Percentiles rank a stretch among this genome's conserved stretches.
Evolutionary conservation across 202 grass and related monocot species (phyloP).

Genomic region (Setaria italica): DNA sequence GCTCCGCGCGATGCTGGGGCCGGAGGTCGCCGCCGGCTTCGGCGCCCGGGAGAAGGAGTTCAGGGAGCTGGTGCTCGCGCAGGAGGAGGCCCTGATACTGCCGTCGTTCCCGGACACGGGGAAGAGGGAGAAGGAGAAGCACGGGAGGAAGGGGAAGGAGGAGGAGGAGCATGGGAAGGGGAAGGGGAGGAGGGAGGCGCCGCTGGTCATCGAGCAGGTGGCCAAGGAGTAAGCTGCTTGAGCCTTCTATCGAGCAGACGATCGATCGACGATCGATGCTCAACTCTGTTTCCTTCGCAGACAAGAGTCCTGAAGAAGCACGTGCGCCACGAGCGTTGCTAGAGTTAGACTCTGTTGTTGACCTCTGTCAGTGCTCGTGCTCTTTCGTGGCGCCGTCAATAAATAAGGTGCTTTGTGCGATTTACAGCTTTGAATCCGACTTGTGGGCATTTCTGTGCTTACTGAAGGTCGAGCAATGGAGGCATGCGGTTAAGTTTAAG

Average conservation of each 20-base stretch:
- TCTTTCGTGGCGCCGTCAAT: constrained; percentile 25
- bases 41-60: constrained; percentile 55
- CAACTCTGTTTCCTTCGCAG: neutral
- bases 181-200: neutral
- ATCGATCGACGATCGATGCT: neutral
- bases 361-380: neutral
- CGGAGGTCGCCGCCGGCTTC: constrained; percentile 81
- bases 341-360: neutral
- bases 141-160: neutral
- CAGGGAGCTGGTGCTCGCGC: constrained; percentile 51
- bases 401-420: constrained; percentile 38
- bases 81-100: constrained; percentile 62
- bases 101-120: constrained; percentile 51
- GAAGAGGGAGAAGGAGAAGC: constrained; percentile 5
- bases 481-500: no score
- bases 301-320: neutral
- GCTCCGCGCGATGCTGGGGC: constrained; percentile 64
- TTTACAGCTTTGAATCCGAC: neutral
- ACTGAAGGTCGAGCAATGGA: neutral
- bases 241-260: neutral
- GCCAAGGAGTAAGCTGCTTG: constrained; percentile 24
- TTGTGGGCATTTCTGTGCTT: neutral
- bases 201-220: constrained; percentile 40
- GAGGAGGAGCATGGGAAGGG: neutral
- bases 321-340: neutral